Conservation (phyloP, 1,139 yeast genomes). For the Candida labiduridarum region DNA sequence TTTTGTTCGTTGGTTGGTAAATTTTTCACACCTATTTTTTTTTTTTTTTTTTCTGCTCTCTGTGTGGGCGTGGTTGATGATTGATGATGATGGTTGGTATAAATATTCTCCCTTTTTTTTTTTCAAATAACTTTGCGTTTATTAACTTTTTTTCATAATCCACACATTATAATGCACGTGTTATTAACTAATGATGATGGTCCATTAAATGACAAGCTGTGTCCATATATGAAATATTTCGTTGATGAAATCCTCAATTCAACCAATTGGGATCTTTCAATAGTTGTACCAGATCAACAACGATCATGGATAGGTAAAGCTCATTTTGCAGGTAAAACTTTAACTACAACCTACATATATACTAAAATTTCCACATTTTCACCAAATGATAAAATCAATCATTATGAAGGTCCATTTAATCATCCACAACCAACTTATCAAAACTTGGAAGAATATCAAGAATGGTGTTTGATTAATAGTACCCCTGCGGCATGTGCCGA, state of each 20-base stretch:
- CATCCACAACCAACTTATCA: constrained; percentile 37
- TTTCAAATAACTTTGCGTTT: not conserved
- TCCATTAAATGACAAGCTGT: constrained; percentile 76
- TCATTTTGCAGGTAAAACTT: constrained; percentile 83
- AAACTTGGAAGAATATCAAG: constrained; percentile 48
- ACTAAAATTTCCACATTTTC: constrained; percentile 41
- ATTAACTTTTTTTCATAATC: not conserved
- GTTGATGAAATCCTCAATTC: constrained; percentile 65
- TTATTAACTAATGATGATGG: constrained; percentile 92
- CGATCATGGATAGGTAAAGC: constrained; percentile 98
- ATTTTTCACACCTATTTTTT: constrained; percentile 4
- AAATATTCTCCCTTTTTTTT: not conserved
- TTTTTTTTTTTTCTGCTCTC: not conserved
- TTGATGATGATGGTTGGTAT: not conserved
- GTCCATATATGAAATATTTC: constrained; percentile 84
- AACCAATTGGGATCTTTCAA: constrained; percentile 84
- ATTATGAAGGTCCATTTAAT: constrained; percentile 71
- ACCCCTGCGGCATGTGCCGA: constrained; percentile 97
- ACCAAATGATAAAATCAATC: constrained; percentile 36
- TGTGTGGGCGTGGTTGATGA: not conserved
- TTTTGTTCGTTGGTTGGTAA: not conserved
- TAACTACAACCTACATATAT: constrained; percentile 69
- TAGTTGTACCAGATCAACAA: constrained; percentile 79
- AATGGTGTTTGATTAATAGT: constrained; percentile 86
- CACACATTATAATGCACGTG: constrained; percentile 35